Conservation (phyloP, 2,329 filamentous ascomycete genomes). For the Fusarium vanettenii region DNA sequence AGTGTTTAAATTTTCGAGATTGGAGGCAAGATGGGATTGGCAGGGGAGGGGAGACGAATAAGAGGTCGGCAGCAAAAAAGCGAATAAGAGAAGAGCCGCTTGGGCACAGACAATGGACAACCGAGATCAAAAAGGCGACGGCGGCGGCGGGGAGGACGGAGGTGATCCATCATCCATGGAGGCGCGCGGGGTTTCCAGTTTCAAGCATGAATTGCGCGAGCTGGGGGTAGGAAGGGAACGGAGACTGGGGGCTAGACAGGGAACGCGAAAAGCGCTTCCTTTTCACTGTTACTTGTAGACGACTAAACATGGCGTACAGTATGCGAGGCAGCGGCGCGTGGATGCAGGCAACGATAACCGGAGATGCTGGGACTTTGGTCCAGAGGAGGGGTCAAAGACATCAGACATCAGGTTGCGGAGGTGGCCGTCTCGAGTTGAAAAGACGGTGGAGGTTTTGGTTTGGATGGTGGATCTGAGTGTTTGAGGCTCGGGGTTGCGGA, state of each 20-base stretch:
- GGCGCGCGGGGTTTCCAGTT: background rate
- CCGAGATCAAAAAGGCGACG: background rate
- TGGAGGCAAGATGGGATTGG: constrained; percentile 6
- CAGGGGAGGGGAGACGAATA: background rate
- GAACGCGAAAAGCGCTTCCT: background rate
- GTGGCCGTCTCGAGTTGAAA: constrained; percentile 23
- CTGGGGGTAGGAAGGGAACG: background rate
- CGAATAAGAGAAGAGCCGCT: background rate
- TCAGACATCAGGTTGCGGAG: background rate
- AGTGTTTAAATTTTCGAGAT: constrained; percentile 5
- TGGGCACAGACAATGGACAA: background rate
- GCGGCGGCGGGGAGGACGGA: constrained; percentile 10
- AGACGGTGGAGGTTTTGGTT: constrained; percentile 33
- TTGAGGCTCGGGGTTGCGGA: constrained; percentile 8
- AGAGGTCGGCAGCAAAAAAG: background rate
- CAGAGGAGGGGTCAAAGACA: constrained; percentile 1
- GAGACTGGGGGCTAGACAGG: background rate
- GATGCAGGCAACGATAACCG: constrained; percentile 7
- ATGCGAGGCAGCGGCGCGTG: constrained; percentile 9
- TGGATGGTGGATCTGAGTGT: constrained; percentile 14
- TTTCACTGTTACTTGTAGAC: background rate
- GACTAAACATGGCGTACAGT: background rate
- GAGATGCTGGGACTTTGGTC: background rate
- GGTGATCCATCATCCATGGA: constrained; percentile 6
- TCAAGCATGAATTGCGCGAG: background rate